Conservation (phyloP, 148 eudicot genomes). For the Spergularia bocconei region DNA sequence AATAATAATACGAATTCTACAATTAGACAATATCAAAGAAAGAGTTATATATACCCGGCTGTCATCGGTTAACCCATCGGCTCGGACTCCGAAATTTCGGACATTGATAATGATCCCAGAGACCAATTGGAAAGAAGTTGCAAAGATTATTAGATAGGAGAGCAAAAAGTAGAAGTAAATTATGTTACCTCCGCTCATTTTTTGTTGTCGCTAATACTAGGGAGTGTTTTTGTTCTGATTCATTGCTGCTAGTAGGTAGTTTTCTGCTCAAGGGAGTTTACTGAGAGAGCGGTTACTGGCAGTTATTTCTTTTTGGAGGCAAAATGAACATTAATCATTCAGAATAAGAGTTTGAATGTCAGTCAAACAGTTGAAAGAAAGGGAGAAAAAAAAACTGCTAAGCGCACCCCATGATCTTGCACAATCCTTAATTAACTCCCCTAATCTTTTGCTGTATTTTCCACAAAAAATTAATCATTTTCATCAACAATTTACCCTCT, state of each 20-base stretch:
- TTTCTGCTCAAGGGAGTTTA: slow-evolving; percentile 8
- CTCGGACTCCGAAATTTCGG: slow-evolving; percentile 24
- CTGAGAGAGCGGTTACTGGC: slow-evolving; percentile 15
- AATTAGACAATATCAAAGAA: not conserved
- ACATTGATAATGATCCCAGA: slow-evolving; percentile 20
- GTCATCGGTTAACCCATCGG: slow-evolving; percentile 32
- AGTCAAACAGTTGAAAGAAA: slow-evolving; percentile 5
- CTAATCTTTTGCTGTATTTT: not conserved
- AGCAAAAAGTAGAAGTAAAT: slow-evolving; percentile 6
- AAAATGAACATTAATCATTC: slow-evolving; percentile 16
- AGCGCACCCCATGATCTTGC: too few species aligned
- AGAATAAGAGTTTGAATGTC: slow-evolving; percentile 3
- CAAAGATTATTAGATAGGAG: slow-evolving; percentile 13
- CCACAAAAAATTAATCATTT: not conserved
- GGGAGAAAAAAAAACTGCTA: too few species aligned
- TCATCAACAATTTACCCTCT: not conserved
- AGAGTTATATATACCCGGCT: slow-evolving; percentile 23
- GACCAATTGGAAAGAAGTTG: slow-evolving; percentile 9
- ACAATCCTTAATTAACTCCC: too few species aligned
- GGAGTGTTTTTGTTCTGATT: not conserved
- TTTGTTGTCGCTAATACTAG: not conserved
- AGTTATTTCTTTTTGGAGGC: slow-evolving; percentile 16
- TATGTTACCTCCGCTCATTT: slow-evolving; percentile 19
- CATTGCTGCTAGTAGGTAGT: slow-evolving; percentile 3
- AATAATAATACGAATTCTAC: not conserved